Evolutionary conservation across 176 grass and related monocot genomes (phyloP), one percentile per base, ranked within the genome.

Genomic region (Puccinellia tenuiflora): DNA sequence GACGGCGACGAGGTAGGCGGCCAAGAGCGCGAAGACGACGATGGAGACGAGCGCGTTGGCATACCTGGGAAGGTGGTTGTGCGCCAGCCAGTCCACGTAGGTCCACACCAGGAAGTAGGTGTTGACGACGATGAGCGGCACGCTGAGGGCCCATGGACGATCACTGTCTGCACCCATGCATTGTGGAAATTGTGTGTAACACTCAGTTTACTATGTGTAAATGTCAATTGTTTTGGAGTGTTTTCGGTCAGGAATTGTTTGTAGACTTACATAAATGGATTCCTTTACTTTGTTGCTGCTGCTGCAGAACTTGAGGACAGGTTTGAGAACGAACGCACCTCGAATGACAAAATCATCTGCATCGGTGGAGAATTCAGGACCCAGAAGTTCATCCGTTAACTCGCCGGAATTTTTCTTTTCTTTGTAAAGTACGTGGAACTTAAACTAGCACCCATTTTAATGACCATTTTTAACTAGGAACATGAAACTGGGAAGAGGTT

Each of bases 261-360:
- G 79, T 35, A 16, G 74, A 45, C 94, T 87, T 84, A 97, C 94
- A 63, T 77, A 89, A 50, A 94, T 86, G 45, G 94, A 97, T 75
- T 97, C 94, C 73, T 90, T 92, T 90, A 97, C 88, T 68, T 97
- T 97, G 20, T 81, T 94, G 2, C 15, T 73, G 60, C 92, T 89
- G 81, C 77, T 85, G 86, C 92, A 87, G 81, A 94, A 91, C 79
- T 91, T 91, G 61, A 94, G 92, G 0, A 94, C 87, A 75, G 89
- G 92, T 35, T 89, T 94, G 73, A 89, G 89, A 33, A 89, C 84
- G 16, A 94, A 94, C 14, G 89, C 33, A 94, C 29, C 89, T 94
- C 89, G 35, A 94, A 91, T 0, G 92, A 94, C 4, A 94, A 73
- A 29, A 94, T 80, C 92, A 94, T 94, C 92, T 94, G 89, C 54